Percentiles rank a stretch among this genome's conserved stretches.
These are phyloP conservation scores for Nannizzia gypsea DNA, from an alignment of 2,329 filamentous ascomycete species.

Conservation along the genomic window DNA sequence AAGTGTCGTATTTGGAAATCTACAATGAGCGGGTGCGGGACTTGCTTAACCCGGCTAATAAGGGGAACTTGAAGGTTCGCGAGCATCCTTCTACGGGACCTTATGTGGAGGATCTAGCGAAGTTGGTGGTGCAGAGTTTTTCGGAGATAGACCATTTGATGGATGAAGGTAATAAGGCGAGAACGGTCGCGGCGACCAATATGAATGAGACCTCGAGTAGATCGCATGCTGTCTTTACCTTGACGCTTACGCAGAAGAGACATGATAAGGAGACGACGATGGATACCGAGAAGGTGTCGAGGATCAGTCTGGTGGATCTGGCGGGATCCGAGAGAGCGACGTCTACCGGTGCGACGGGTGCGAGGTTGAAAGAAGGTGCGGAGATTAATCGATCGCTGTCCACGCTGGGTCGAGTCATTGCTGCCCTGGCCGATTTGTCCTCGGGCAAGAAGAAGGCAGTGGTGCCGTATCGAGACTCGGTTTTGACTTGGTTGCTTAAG, in stretches of 20 bases:
- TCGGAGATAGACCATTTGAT: constrained; percentile 93
- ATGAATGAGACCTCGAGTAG: constrained; percentile 99
- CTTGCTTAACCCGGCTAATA: constrained; percentile 85
- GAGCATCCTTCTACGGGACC: constrained; percentile 96
- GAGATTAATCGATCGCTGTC: constrained; percentile 97
- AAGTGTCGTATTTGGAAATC: constrained; percentile 97
- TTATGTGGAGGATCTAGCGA: constrained; percentile 95
- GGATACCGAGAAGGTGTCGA: constrained; percentile 94
- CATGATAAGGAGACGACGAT: constrained; percentile 87
- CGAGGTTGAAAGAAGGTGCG: constrained; percentile 88
- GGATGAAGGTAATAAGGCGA: constrained; percentile 98
- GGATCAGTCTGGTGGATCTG: constrained; percentile 95
- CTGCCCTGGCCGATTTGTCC: constrained; percentile 81
- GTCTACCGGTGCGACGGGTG: constrained; percentile 93
- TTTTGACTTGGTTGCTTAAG: constrained; percentile 92
- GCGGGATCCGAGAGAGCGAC: constrained; percentile 93
- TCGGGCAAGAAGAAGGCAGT: constrained; percentile 68
- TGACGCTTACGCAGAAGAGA: constrained; percentile 89
- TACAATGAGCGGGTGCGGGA: constrained; percentile 98
- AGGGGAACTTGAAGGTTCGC: constrained; percentile 91
- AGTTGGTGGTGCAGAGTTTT: constrained; percentile 85
- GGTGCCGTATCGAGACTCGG: constrained; percentile 93
- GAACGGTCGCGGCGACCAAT: constrained; percentile 95
- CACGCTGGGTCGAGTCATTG: constrained; percentile 93
- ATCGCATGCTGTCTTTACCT: constrained; percentile 94